Evolutionary conservation across 306 rosid genomes (phyloP), one percentile per base, ranked within the genome.

Genomic region (Calophaca sinica): DNA sequence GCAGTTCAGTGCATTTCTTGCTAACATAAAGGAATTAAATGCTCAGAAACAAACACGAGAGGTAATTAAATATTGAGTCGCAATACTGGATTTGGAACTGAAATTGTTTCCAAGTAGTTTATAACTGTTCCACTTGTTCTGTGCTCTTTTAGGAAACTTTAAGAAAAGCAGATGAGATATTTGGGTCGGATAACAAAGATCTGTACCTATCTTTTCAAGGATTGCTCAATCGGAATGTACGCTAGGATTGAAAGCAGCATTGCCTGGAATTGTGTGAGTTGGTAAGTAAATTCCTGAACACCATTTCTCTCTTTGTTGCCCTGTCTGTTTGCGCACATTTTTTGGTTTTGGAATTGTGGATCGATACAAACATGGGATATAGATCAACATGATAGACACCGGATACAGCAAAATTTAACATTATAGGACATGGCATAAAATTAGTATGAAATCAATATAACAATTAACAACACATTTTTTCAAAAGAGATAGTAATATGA

Each of bases 1-100:
- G 81, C 99, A 96, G 89, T 96, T 96, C 84, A 96, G 98, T 75
- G 97, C 99, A 79, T 96, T 96, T 73, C 97, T 96, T 62, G 91
- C 96, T 32, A 96, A 96, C 84, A 86, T 96, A 72, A 96, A 96
- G 87, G 98, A 96, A 80, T 84, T 96, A 73, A 96, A 96, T 86
- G 90, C 93, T 86, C 97, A 96, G 70, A 92, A 90, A 89, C 99
- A 96, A 84, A 96, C 97, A 49, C 79, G 99, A 74, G 99, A 92
- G 98, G 99, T 92, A 92, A 84, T 41, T 1, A 38, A 20, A 8
- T 64, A 35, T 38, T 48, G 39, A 68, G 44, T 45, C 20, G 8
- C 59, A 70, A 38, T 69, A 29, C 51, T 65, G 29, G 49, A 50
- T 84, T 51, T 77, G 11, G 42, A 68, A 49, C 70, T 10, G 62